Percentiles rank a stretch among this genome's conserved stretches.
phyloP scores from a whole-genome alignment of 306 rosid species.

The Sechiopsis laciniata region DNA sequence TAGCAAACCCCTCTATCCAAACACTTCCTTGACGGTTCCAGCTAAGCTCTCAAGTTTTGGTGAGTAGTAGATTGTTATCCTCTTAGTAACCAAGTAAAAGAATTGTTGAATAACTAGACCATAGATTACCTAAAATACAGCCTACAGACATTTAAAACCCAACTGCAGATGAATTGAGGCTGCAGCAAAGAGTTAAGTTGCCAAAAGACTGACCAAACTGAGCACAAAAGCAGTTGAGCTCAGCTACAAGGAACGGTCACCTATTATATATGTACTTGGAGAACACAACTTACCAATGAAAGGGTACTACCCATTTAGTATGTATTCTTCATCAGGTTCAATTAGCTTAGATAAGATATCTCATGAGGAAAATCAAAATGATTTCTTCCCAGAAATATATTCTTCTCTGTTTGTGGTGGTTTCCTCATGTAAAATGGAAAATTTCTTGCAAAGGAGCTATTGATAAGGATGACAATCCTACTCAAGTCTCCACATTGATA shows the following conservation, averaged over 20 bases:
- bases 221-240: background rate
- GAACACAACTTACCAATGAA: no score
- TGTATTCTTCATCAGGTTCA: background rate
- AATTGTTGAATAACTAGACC: background rate
- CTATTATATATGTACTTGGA: background rate
- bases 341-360: background rate
- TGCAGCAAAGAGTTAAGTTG: background rate
- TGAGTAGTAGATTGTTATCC: background rate
- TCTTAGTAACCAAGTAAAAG: background rate
- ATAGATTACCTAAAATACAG: background rate
- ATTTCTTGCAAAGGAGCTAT: no score
- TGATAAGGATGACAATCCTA: no score
- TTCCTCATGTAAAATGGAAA: no score
- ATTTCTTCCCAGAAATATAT: background rate
- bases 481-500: no score
- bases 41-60: background rate
- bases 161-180: background rate
- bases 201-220: constrained; percentile 7
- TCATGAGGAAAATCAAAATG: background rate
- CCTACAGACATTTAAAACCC: background rate
- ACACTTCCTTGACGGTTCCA: background rate
- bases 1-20: no score
- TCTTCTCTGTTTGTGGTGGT: no score
- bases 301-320: no score
- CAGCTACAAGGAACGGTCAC: background rate